Conservation (phyloP, 2,329 filamentous ascomycete genomes). For the Aureobasidium melanogenum region DNA sequence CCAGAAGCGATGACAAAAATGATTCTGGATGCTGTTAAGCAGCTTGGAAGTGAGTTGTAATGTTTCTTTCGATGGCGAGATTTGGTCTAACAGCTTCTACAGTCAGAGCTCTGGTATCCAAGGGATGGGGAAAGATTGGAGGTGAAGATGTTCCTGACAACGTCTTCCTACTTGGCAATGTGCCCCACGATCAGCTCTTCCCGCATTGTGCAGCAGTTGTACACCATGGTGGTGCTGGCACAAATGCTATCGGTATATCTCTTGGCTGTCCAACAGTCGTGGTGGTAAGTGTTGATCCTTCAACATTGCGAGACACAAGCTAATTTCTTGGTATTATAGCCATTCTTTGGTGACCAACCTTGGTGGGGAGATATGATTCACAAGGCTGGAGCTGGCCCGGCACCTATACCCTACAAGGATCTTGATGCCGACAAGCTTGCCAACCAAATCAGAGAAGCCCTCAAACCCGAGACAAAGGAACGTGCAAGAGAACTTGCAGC, state of each 20-base stretch:
- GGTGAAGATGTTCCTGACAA: constrained; percentile 34
- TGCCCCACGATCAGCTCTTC: constrained; percentile 52
- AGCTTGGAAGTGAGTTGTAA: constrained; percentile 37
- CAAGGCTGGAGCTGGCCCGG: constrained; percentile 40
- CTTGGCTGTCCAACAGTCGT: constrained; percentile 45
- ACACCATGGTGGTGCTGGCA: constrained; percentile 53
- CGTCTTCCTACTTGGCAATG: constrained; percentile 43
- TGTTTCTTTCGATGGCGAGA: accelerated
- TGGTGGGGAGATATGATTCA: constrained; percentile 49
- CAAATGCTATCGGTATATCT: constrained; percentile 46
- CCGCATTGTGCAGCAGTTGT: constrained; percentile 46
- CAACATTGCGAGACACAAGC: background rate
- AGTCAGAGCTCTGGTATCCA: constrained; percentile 36
- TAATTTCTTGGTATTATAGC: constrained; percentile 17
- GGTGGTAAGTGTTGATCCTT: constrained; percentile 23
- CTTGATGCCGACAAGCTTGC: constrained; percentile 38
- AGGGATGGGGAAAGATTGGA: constrained; percentile 44
- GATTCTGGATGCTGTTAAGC: constrained; percentile 61
- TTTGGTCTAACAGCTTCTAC: background rate
- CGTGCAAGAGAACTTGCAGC: constrained; percentile 31
- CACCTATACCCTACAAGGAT: constrained; percentile 38
- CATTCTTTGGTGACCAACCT: constrained; percentile 50
- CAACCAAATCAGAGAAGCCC: constrained; percentile 36
- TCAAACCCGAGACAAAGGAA: constrained; percentile 29
- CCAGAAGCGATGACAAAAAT: constrained; percentile 60